Conservation (phyloP, 2,329 filamentous ascomycete genomes). For the Aureobasidium sp. region DNA sequence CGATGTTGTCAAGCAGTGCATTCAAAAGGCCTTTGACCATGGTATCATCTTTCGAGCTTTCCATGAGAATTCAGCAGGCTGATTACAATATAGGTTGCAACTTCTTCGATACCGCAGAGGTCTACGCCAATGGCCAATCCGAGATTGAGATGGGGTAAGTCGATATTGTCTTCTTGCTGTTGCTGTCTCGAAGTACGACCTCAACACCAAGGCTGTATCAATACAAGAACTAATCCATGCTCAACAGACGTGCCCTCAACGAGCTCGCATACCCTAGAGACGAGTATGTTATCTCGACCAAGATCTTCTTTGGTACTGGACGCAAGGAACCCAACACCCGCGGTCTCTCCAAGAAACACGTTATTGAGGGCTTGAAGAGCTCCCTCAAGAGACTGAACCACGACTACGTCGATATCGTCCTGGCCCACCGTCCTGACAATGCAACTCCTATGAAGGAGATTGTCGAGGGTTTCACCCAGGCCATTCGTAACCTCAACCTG, state of each 20-base stretch:
- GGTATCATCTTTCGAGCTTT: slow-evolving; percentile 18
- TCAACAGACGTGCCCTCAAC: slow-evolving; percentile 32
- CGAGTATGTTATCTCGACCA: slow-evolving; percentile 33
- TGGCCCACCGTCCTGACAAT: slow-evolving; percentile 54
- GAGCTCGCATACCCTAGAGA: slow-evolving; percentile 43
- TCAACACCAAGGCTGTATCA: neutral
- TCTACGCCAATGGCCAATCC: slow-evolving; percentile 53
- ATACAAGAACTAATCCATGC: neutral
- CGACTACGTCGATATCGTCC: slow-evolving; percentile 60
- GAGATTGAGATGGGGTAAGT: slow-evolving; percentile 51
- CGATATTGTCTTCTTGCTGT: neutral
- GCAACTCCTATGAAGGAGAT: slow-evolving; percentile 55
- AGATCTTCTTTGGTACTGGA: slow-evolving; percentile 50
- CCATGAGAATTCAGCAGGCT: neutral
- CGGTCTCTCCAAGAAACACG: slow-evolving; percentile 44
- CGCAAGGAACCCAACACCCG: slow-evolving; percentile 53
- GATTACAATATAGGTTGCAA: slow-evolving; percentile 34
- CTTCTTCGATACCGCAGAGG: slow-evolving; percentile 46
- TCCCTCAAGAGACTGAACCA: slow-evolving; percentile 53
- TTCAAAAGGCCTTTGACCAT: slow-evolving; percentile 43
- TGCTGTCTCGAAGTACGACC: neutral
- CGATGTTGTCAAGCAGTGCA: slow-evolving; percentile 44
- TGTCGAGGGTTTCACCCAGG: slow-evolving; percentile 49
- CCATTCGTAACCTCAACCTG: slow-evolving; percentile 49
- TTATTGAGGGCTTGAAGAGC: slow-evolving; percentile 52